Conservation (phyloP, 805 yeast species). For the Candida maesae region DNA sequence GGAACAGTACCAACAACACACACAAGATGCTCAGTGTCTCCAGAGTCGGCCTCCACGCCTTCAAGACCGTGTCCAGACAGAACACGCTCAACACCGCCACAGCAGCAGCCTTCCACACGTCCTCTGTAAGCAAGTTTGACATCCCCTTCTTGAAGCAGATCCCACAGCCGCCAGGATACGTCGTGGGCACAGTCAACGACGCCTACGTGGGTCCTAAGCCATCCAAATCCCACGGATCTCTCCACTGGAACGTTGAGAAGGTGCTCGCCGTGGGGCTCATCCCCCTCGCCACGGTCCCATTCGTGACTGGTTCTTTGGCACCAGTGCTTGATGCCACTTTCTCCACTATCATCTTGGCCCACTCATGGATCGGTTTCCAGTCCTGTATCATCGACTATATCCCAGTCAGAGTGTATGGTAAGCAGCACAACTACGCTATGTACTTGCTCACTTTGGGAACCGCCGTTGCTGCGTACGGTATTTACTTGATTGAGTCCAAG, state of each 20-base stretch:
- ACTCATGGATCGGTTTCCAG: slow-evolving; percentile 82
- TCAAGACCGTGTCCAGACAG: slow-evolving; percentile 8
- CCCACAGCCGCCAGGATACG: slow-evolving; percentile 85
- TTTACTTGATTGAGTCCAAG: slow-evolving; percentile 62
- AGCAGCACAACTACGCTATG: slow-evolving; percentile 58
- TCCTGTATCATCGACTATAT: slow-evolving; percentile 86
- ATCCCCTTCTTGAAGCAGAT: slow-evolving; percentile 52
- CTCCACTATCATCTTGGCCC: slow-evolving; percentile 63
- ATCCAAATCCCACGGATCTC: slow-evolving; percentile 70
- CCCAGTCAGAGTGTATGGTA: slow-evolving; percentile 69
- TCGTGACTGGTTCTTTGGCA: slow-evolving; percentile 66
- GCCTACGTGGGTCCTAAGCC: slow-evolving; percentile 67
- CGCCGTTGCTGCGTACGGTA: slow-evolving; percentile 63
- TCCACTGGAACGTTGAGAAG: slow-evolving; percentile 93
- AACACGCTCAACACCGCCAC: slow-evolving; percentile 4
- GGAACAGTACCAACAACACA: not conserved
- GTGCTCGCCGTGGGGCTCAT: slow-evolving; percentile 63
- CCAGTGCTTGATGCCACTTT: slow-evolving; percentile 72
- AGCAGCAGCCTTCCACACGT: slow-evolving; percentile 21
- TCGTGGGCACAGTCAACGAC: slow-evolving; percentile 92
- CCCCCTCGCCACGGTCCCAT: slow-evolving; percentile 75
- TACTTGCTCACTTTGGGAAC: slow-evolving; percentile 60
- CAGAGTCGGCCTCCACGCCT: slow-evolving; percentile 11
- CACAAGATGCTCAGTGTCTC: slow-evolving; percentile 9
- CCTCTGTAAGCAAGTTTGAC: slow-evolving; percentile 33